Conservation (phyloP, 164 flowering plant genomes). For the Vitis cinerea region DNA sequence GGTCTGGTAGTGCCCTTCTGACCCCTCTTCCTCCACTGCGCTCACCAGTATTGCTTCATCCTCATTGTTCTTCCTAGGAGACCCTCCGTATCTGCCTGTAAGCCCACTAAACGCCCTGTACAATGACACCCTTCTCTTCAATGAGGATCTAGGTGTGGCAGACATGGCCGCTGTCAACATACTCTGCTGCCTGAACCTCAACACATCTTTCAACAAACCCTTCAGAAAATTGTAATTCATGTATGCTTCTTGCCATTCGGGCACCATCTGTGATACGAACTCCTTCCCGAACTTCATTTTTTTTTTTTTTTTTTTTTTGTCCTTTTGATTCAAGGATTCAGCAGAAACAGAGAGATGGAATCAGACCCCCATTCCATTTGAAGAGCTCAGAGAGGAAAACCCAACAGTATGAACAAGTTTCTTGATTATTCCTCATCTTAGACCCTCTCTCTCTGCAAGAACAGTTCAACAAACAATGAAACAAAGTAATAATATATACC, state of each 20-base stretch:
- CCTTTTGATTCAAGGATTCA: too few relatives aligned
- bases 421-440: too few relatives aligned
- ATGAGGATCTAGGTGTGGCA: background rate
- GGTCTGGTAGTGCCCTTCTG: conserved; percentile 37
- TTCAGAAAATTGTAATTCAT: conserved; percentile 39
- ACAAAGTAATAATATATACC: too few relatives aligned
- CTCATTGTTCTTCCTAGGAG: conserved; percentile 19
- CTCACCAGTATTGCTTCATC: conserved; percentile 35
- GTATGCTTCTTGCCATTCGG: conserved; percentile 44
- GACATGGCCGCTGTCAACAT: background rate
- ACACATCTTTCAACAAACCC: conserved; percentile 22
- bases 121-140: conserved; percentile 29
- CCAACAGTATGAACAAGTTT: too few relatives aligned
- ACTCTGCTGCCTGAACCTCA: background rate
- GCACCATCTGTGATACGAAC: conserved; percentile 33
- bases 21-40: conserved; percentile 14
- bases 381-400: too few relatives aligned
- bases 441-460: background rate
- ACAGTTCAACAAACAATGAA: background rate
- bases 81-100: conserved; percentile 14
- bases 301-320: background rate
- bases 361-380: too few relatives aligned
- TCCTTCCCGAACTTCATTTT: conserved; percentile 42
- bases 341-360: too few relatives aligned
- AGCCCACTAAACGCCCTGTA: conserved; percentile 48